Conservation (phyloP, 1,139 yeast species). For the Diutina sp. region DNA sequence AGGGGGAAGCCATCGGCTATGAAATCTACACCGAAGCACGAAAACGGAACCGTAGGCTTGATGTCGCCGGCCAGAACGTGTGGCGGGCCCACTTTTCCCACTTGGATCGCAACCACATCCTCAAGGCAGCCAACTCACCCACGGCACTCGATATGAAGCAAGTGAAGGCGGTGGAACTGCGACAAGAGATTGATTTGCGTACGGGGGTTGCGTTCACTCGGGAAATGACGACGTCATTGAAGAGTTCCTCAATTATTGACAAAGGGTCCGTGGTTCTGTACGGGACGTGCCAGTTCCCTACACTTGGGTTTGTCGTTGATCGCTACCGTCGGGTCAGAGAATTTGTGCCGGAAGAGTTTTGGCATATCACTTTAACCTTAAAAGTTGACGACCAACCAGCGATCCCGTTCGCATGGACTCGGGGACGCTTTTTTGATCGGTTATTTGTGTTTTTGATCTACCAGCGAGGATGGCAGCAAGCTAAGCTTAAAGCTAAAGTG, state of each 20-base stretch:
- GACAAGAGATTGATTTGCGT: slow-evolving; percentile 80
- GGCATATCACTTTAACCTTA: slow-evolving; percentile 38
- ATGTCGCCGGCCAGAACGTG: slow-evolving; percentile 25
- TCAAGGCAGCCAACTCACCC: slow-evolving; percentile 65
- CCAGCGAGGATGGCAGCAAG: slow-evolving; percentile 35
- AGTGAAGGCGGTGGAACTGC: slow-evolving; percentile 73
- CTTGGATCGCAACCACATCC: slow-evolving; percentile 61
- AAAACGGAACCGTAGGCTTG: slow-evolving; percentile 35
- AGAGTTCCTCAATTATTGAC: slow-evolving; percentile 7
- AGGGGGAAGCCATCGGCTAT: slow-evolving; percentile 92
- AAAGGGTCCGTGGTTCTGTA: slow-evolving; percentile 38
- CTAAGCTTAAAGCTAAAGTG: slow-evolving; percentile 20
- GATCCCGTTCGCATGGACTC: slow-evolving; percentile 49
- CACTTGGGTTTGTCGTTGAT: slow-evolving; percentile 94
- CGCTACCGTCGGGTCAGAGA: slow-evolving; percentile 63
- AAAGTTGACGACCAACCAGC: slow-evolving; percentile 33
- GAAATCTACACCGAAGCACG: slow-evolving; percentile 66
- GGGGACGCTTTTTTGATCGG: slow-evolving; percentile 63
- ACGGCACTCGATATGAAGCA: slow-evolving; percentile 48
- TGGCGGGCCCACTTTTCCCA: slow-evolving; percentile 82
- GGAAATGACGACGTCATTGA: slow-evolving; percentile 43
- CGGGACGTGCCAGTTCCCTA: slow-evolving; percentile 96
- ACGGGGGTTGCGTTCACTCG: slow-evolving; percentile 89
- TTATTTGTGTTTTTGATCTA: slow-evolving; percentile 48
- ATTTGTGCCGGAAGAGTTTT: slow-evolving; percentile 68